These are phyloP conservation scores for Ascochyta clinopodiicola DNA, from an alignment of 2,329 filamentous ascomycete species.

Conservation along the genomic window DNA sequence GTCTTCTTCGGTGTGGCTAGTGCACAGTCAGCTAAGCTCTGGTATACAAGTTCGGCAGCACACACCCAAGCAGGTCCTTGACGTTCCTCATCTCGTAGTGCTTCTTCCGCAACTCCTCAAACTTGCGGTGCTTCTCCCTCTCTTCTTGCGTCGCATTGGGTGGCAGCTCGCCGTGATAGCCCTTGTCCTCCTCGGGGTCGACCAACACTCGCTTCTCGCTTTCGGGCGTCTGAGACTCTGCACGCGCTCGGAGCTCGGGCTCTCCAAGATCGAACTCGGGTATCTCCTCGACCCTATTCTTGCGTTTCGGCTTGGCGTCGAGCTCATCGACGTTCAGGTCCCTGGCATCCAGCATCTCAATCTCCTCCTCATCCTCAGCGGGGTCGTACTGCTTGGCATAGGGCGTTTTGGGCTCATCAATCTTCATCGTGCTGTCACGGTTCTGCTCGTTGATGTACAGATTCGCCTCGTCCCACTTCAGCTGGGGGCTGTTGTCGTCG, in stretches of 20 bases:
- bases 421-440: constrained; percentile 96
- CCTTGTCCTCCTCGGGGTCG: constrained; percentile 57
- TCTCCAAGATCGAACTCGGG: constrained; percentile 91
- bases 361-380: constrained; percentile 80
- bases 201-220: constrained; percentile 83
- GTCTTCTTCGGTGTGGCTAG: constrained; percentile 31
- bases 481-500: constrained; percentile 70
- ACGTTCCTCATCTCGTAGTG: constrained; percentile 99
- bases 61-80: constrained; percentile 79
- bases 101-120: constrained; percentile 90
- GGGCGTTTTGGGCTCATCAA: constrained; percentile 96
- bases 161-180: constrained; percentile 66
- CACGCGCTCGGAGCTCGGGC: constrained; percentile 67
- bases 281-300: constrained; percentile 73
- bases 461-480: constrained; percentile 99
- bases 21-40: constrained; percentile 7
- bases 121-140: constrained; percentile 86
- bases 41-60: background rate
- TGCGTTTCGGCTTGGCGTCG: constrained; percentile 60
- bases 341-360: constrained; percentile 69
- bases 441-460: constrained; percentile 97
- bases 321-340: constrained; percentile 74
- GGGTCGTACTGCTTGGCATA: constrained; percentile 94
- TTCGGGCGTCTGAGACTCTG: constrained; percentile 48
- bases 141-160: constrained; percentile 68